These are phyloP conservation scores for Phytophthora lateralis DNA, from an alignment of 352 stramenopile species.

Conservation along the genomic window DNA sequence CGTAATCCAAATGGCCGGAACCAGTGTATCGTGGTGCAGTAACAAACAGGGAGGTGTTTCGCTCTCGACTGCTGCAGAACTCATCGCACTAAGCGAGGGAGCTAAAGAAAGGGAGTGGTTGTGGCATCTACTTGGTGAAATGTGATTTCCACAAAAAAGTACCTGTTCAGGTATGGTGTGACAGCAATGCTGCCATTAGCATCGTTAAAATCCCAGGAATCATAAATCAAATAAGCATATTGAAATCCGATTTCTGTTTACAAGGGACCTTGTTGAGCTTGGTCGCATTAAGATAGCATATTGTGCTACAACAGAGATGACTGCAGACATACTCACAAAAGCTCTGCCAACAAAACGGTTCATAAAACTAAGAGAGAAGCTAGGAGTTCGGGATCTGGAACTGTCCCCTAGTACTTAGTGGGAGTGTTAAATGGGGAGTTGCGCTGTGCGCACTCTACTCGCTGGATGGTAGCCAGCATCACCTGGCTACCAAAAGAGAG, in stretches of 20 bases:
- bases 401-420: slow-evolving; percentile 21
- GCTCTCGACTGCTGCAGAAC: slow-evolving; percentile 15
- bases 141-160: slow-evolving; percentile 12
- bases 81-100: slow-evolving; percentile 12
- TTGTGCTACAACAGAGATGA: slow-evolving; percentile 21
- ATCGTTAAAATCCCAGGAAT: slow-evolving; percentile 23
- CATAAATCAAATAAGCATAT: slow-evolving; percentile 31
- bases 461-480: background rate
- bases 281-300: slow-evolving; percentile 11
- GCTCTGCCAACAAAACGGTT: slow-evolving; percentile 23
- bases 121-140: slow-evolving; percentile 11
- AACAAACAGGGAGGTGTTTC: background rate
- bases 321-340: slow-evolving; percentile 27
- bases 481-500: too few species aligned
- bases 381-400: slow-evolving; percentile 18
- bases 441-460: background rate
- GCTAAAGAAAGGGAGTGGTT: slow-evolving; percentile 14
- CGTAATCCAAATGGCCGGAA: background rate
- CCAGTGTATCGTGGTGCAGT: background rate
- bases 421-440: slow-evolving; percentile 6
- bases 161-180: slow-evolving; percentile 24
- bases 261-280: slow-evolving; percentile 10
- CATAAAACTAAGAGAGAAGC: slow-evolving; percentile 18
- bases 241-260: slow-evolving; percentile 30
- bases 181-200: slow-evolving; percentile 24